Percentiles rank a stretch among this genome's conserved stretches.
Conservation (phyloP, 345 rosid species). For the Pugionium cornutum region DNA sequence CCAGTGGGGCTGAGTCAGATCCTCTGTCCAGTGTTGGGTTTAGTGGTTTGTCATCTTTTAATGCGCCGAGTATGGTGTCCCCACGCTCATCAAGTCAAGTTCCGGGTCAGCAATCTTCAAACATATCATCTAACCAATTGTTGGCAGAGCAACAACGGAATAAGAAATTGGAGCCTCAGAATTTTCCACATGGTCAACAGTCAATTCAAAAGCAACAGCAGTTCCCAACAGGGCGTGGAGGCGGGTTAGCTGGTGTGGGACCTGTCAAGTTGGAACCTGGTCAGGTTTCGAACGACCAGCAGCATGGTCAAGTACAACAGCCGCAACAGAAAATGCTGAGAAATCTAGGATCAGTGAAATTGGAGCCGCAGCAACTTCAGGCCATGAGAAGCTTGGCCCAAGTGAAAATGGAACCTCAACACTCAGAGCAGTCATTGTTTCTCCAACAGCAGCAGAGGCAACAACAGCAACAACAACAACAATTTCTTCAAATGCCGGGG, state of each 20-base stretch:
- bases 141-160: slow-evolving; percentile 71
- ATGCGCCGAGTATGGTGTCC: slow-evolving; percentile 61
- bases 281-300: slow-evolving; percentile 68
- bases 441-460: slow-evolving; percentile 75
- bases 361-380: slow-evolving; percentile 73
- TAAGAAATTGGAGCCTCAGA: slow-evolving; percentile 65
- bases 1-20: slow-evolving; percentile 73
- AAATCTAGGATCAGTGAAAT: slow-evolving; percentile 63
- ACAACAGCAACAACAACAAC: slow-evolving; percentile 77
- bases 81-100: slow-evolving; percentile 67
- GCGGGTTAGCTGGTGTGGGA: slow-evolving; percentile 70
- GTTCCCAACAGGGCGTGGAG: slow-evolving; percentile 56
- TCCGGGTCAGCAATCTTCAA: slow-evolving; percentile 79
- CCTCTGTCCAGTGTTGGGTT: slow-evolving; percentile 67
- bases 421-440: slow-evolving; percentile 72
- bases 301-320: no score
- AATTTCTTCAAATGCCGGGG: slow-evolving; percentile 77
- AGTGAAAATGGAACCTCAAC: slow-evolving; percentile 81
- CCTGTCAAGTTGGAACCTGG: slow-evolving; percentile 80
- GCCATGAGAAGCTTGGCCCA: slow-evolving; percentile 61
- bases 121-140: slow-evolving; percentile 58
- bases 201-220: slow-evolving; percentile 48
- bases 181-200: slow-evolving; percentile 78
- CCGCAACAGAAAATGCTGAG: slow-evolving; percentile 63
- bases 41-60: slow-evolving; percentile 60